Conservation (phyloP, 139 green algal species). For the Chlamydomonas eustigma region DNA sequence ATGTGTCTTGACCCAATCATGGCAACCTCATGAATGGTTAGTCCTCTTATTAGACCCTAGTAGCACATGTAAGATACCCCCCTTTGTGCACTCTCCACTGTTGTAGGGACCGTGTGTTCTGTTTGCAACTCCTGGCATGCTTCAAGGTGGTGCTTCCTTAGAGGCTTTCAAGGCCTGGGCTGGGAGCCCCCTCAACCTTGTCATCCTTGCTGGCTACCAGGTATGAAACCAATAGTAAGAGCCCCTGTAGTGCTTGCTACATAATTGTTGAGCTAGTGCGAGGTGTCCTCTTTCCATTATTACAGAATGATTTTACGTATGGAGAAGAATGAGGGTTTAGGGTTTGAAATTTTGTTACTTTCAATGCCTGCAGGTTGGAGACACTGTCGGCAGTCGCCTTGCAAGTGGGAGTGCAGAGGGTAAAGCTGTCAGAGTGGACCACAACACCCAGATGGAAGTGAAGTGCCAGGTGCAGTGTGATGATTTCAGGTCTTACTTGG, state of each 20-base stretch:
- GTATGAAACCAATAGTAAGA: too few species aligned
- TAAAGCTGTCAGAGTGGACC: neutral
- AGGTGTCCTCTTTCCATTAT: too few species aligned
- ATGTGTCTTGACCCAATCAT: too few species aligned
- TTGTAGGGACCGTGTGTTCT: constrained; percentile 54
- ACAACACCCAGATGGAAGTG: neutral
- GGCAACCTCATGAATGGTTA: too few species aligned
- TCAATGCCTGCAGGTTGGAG: constrained; percentile 4
- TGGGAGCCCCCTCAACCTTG: constrained; percentile 48
- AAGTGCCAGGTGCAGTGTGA: neutral
- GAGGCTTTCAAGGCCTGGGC: constrained; percentile 70
- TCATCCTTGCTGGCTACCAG: constrained; percentile 67
- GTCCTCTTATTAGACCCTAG: too few species aligned
- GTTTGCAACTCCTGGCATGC: constrained; percentile 75
- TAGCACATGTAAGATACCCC: neutral
- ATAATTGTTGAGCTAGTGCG: too few species aligned
- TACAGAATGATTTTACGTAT: too few species aligned
- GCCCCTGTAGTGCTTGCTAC: too few species aligned
- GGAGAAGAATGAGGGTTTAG: too few species aligned
- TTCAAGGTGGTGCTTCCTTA: constrained; percentile 60
- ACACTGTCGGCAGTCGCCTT: neutral
- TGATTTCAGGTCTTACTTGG: too few species aligned
- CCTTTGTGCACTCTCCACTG: neutral
- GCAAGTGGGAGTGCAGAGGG: neutral
- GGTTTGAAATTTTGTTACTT: too few species aligned